These are phyloP conservation scores for Cinnamomum micranthum DNA, from an alignment of 164 flowering plant species.

Conservation along the genomic window DNA sequence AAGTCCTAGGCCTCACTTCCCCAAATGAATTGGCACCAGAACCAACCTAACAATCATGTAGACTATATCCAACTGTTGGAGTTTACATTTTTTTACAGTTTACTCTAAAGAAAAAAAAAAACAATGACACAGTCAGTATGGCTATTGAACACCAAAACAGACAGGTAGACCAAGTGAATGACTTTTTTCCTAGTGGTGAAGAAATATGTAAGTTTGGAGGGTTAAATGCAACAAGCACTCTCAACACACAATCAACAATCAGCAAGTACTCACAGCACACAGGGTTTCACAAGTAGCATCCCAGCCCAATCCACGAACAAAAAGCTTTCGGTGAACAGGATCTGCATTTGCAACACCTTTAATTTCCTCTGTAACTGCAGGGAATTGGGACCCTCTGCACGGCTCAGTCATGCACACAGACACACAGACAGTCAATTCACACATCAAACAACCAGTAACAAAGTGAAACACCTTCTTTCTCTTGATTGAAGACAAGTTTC, in stretches of 20 bases:
- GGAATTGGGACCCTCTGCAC: slow-evolving; percentile 67
- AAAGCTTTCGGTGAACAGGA: slow-evolving; percentile 80
- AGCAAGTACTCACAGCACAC: slow-evolving; percentile 84
- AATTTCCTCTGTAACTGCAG: slow-evolving; percentile 72
- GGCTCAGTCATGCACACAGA: slow-evolving; percentile 42
- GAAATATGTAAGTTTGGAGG: slow-evolving; percentile 1
- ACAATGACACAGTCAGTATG: neutral
- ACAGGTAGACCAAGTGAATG: slow-evolving; percentile 1
- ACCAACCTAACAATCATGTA: no score
- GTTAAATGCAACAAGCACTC: slow-evolving; percentile 13
- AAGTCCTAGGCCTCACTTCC: no score
- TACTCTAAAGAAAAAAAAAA: neutral
- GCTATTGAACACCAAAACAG: neutral
- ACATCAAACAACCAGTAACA: slow-evolving; percentile 33
- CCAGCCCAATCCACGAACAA: slow-evolving; percentile 84
- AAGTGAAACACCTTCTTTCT: slow-evolving; percentile 12
- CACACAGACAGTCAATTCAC: slow-evolving; percentile 55
- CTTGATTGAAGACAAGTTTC: slow-evolving; percentile 1
- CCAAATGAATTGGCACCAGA: no score
- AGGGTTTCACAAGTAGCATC: slow-evolving; percentile 70
- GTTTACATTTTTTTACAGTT: no score
- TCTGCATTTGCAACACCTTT: slow-evolving; percentile 66
- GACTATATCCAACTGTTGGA: no score
- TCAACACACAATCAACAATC: slow-evolving; percentile 32
- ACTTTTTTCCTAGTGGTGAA: neutral